Evolutionary conservation across 2,329 filamentous ascomycete genomes (phyloP), one percentile per base, ranked within the genome.

Genomic region (Hymenoscyphus albidus): DNA sequence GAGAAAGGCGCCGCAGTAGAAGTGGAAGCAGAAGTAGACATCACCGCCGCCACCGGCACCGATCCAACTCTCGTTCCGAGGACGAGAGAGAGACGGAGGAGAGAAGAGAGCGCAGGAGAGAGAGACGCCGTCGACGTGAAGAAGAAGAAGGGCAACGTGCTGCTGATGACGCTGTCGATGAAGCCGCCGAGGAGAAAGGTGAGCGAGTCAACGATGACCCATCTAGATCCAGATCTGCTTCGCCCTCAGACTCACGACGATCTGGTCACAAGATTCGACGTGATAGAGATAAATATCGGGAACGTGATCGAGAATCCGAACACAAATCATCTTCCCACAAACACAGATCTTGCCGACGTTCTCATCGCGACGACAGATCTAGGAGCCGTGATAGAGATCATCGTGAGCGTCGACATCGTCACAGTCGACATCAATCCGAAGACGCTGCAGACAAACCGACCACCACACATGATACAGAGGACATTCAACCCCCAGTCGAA

Each of bases 141-240:
- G 68, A 72, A 63, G 72, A 74, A 61, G 70, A 70, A 27, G 69
- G 65, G 39, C 66, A 65, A 32, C 61, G 61, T 57, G 54, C 42
- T 61, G 68, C 70, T 27, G 66, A 71, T 51, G 67, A 63, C 2
- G 32, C 62, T 62, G 67, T 57, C 13, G 70, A 69, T 14, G 67
- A 60, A 58, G 62, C 61, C 2, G 69, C 70, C 35, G 67, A 70
- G 35, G 66, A 62, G 38, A 70, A 68, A 67, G 76, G 76, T 68
- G 77, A 80, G 14, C 48, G 38, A 58, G 79, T 80, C 68, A 72
- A 81, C 69, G 78, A 79, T 13, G 83, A 86, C 58, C 82, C 83
- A 60, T 87, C 88, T 0, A 82, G 88, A 64, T 87, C 88, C 0
- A 82, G 88, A 64, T 91, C 89, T 5, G 81, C 82, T 5, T 92